Evolutionary conservation across 2,329 filamentous ascomycete genomes (phyloP).

Genomic region (Colletotrichum sojae): DNA sequence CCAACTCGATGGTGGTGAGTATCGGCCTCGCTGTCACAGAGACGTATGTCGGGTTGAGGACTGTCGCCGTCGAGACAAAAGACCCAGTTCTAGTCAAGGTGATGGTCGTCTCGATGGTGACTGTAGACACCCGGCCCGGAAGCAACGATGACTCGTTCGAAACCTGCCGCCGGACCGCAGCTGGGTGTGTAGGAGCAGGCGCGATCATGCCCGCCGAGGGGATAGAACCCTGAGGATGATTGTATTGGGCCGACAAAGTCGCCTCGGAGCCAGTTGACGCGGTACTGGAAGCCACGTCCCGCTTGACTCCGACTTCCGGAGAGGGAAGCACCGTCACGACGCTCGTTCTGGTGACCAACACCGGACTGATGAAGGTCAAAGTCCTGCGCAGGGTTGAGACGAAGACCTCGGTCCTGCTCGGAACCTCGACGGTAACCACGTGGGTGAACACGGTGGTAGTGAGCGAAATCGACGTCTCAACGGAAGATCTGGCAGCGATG

Average conservation of each 20-base stretch:
- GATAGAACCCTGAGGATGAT: background rate
- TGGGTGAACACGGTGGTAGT: conserved; percentile 33
- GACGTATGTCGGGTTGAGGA: conserved; percentile 36
- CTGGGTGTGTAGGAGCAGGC: background rate
- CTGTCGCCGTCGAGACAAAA: conserved; percentile 30
- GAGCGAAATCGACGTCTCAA: background rate
- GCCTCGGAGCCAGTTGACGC: background rate
- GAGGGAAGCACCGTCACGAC: conserved; percentile 43
- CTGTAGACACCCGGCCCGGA: background rate
- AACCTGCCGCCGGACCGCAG: conserved; percentile 5
- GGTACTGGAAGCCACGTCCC: too few species aligned
- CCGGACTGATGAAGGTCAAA: conserved; percentile 46
- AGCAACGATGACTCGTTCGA: background rate
- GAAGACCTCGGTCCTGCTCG: conserved; percentile 39
- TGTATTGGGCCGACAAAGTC: background rate
- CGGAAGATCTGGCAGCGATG: background rate
- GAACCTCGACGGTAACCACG: conserved; percentile 43
- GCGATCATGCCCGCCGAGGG: background rate
- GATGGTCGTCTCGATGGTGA: conserved; percentile 31
- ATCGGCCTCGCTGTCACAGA: conserved; percentile 38
- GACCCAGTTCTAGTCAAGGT: conserved; percentile 31
- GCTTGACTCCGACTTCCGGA: too few species aligned
- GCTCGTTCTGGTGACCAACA: conserved; percentile 44
- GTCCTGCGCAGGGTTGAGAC: conserved; percentile 43
- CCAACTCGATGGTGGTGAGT: conserved; percentile 33